Evolutionary conservation across 805 yeast species (phyloP), one percentile per base, ranked within the genome.

Genomic region (Saccharomycopsis lassenensis): DNA sequence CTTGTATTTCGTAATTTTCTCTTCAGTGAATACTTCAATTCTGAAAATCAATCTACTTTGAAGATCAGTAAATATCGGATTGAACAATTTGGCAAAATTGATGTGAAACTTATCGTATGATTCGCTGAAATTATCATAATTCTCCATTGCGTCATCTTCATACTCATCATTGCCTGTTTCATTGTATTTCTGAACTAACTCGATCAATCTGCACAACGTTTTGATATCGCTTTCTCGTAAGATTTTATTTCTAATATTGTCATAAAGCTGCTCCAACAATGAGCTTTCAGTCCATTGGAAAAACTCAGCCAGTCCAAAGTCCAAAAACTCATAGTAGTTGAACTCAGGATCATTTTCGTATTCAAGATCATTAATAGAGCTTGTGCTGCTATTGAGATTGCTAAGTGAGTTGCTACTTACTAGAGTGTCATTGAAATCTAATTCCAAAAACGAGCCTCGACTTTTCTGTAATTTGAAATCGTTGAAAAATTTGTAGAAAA

Each of bases 21-120:
- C 71, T 43, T 81, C 89, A 21, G 84, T 72, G 45, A 69, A 77
- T 6, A 70, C 66, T 52, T 84, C 91, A 8, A 81, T 78, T 46
- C 89, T 65, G 54, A 87, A 82, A 2, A 85, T 77, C 26, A 89
- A 62, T 41, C 95, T 63, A 2, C 83, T 67, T 56, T 89, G 97
- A 0, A 78, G 71, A 48, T 81, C 94, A 39, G 76, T 74, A 18
- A 80, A 54, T 7, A 85, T 69, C 0, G 93, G 87, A 37, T 71
- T 71, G 44, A 83, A 77, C 4, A 85, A 56, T 29, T 63, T 65
- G 7, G 76, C 82, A 42, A 68, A 67, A 40, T 71, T 65, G n/a
- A 65, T 55, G 24, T 14, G 37, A 27, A 31, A 56, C 47, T 29
- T 52, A 57, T 39, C 58, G 19, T 33, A 35, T 38, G 41, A 44